Conservation (phyloP, 129 eudicot species). For the Oenanthe sinensis region DNA sequence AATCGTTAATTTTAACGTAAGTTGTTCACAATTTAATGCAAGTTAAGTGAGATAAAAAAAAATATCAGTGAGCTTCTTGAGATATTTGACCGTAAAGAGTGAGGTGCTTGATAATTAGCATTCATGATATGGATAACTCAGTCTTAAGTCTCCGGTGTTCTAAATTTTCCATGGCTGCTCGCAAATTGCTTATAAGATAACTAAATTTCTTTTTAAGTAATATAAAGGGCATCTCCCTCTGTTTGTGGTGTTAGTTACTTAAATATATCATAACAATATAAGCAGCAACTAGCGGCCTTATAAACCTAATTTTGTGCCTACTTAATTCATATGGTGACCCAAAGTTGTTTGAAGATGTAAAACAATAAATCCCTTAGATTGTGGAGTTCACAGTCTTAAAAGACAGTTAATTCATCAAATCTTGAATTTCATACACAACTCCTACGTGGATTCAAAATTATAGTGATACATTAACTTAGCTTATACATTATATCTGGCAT, state of each 20-base stretch:
- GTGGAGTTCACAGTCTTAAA: not conserved
- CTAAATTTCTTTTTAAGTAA: not conserved
- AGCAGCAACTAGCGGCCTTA: not conserved
- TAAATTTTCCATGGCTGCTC: not conserved
- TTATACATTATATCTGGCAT: not conserved
- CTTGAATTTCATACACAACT: not conserved
- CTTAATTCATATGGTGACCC: not conserved
- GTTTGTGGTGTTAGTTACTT: not conserved
- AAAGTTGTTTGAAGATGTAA: not conserved
- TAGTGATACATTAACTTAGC: not conserved
- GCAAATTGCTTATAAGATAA: not conserved
- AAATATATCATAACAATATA: not conserved
- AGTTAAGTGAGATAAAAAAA: no score
- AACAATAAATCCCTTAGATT: not conserved
- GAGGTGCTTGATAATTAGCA: no score
- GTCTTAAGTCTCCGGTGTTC: not conserved
- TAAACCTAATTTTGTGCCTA: not conserved
- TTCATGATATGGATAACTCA: not conserved
- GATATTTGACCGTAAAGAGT: no score
- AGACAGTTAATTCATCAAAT: not conserved
- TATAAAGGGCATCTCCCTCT: not conserved
- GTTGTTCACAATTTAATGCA: no score
- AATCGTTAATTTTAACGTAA: no score
- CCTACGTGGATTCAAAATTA: not conserved
- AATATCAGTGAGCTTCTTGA: no score